phyloP scores from a whole-genome alignment of 1,139 yeast genomes.

The Meyerozyma athensensis region DNA sequence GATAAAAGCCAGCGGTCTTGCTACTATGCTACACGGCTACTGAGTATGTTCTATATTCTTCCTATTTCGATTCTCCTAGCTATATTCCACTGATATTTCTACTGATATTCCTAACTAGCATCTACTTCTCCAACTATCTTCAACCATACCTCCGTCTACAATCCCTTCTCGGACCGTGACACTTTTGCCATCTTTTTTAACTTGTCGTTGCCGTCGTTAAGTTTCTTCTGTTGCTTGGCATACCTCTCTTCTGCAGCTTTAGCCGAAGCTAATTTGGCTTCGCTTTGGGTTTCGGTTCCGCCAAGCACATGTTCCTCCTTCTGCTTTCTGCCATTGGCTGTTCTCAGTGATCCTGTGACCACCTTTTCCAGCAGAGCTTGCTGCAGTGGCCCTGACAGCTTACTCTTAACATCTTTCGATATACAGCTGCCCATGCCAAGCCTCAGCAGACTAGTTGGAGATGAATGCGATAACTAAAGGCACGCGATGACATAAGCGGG shows the following conservation, averaged over 20 bases:
- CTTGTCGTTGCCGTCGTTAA: slow-evolving; percentile 23
- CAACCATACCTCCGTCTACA: slow-evolving; percentile 8
- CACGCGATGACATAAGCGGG: too few relatives aligned
- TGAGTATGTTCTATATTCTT: too few relatives aligned
- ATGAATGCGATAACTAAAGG: too few relatives aligned
- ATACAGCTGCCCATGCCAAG: slow-evolving; percentile 1
- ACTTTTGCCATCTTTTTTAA: slow-evolving; percentile 26
- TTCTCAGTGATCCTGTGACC: background rate
- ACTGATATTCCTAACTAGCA: background rate
- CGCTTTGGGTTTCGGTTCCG: slow-evolving; percentile 3
- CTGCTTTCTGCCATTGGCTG: background rate
- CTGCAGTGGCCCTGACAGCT: background rate
- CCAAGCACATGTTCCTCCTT: slow-evolving; percentile 1
- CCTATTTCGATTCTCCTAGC: too few relatives aligned
- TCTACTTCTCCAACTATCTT: too few relatives aligned
- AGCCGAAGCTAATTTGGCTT: slow-evolving; percentile 29
- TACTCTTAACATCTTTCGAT: background rate
- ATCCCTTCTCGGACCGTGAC: slow-evolving; percentile 32
- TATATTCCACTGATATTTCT: too few relatives aligned
- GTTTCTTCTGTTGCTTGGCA: slow-evolving; percentile 22
- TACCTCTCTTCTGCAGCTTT: slow-evolving; percentile 33
- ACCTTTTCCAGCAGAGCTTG: background rate
- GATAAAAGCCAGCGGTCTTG: too few relatives aligned
- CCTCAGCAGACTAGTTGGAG: too few relatives aligned
- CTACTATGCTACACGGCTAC: too few relatives aligned